Conservation (phyloP, 345 rosid genomes). For the Citrus sp. region DNA sequence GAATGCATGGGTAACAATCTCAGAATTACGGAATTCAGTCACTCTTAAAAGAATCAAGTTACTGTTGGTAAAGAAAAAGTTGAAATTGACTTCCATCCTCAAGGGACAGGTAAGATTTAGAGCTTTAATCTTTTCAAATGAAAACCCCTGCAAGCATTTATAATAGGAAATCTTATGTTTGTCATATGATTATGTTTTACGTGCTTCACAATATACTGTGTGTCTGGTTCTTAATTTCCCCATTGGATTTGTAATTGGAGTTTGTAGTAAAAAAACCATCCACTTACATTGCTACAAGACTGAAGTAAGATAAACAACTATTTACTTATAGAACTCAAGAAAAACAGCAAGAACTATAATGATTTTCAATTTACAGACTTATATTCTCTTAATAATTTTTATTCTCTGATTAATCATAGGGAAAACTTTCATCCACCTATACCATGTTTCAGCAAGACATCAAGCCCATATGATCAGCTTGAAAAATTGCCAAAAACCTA, state of each 20-base stretch:
- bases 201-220: not conserved
- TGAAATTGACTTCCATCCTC: conserved; percentile 80
- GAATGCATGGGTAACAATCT: conserved; percentile 81
- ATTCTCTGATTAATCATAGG: not conserved
- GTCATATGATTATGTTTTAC: not conserved
- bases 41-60: conserved; percentile 76
- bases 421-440: not conserved
- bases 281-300: not conserved
- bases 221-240: not conserved
- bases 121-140: conserved; percentile 8
- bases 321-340: not conserved
- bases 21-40: conserved; percentile 73
- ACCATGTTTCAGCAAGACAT: not conserved
- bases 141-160: not conserved
- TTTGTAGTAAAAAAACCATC: not conserved
- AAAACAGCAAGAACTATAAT: not conserved
- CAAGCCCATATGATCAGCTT: not conserved
- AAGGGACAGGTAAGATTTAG: conserved; percentile 72
- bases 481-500: not conserved
- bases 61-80: conserved; percentile 63
- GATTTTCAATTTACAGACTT: not conserved
- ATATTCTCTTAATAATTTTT: not conserved
- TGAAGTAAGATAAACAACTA: not conserved
- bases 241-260: not conserved
- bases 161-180: not conserved